Conservation (phyloP, 192 early-diverging fungal species). For the Gigaspora rosea region DNA sequence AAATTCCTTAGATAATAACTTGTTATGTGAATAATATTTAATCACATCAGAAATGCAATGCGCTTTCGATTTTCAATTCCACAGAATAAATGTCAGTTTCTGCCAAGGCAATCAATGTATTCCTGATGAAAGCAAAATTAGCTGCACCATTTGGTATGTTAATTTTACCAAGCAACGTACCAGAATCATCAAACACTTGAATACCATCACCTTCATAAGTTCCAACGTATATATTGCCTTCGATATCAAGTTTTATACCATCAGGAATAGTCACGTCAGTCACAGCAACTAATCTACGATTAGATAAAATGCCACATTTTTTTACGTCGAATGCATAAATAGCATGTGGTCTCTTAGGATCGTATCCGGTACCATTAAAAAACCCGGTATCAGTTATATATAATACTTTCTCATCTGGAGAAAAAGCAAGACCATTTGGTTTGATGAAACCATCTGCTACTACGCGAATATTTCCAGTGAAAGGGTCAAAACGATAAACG, state of each 20-base stretch:
- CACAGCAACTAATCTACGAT: not conserved
- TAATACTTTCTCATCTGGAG: not conserved
- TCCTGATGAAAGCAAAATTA: not conserved
- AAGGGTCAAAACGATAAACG: not conserved
- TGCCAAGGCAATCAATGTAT: not conserved
- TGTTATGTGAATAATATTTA: too few species aligned
- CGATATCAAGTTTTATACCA: not conserved
- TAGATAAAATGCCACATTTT: not conserved
- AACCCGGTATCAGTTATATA: not conserved
- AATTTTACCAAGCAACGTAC: not conserved
- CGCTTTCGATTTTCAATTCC: not conserved
- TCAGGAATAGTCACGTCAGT: not conserved
- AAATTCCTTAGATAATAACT: too few species aligned
- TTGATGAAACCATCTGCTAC: slow-evolving; percentile 6
- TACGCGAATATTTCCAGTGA: not conserved
- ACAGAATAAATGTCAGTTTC: not conserved
- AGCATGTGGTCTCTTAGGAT: not conserved
- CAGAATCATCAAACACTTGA: not conserved
- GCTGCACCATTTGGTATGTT: not conserved
- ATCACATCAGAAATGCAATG: not conserved
- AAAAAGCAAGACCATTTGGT: slow-evolving; percentile 1
- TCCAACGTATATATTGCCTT: not conserved
- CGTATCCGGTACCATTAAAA: not conserved
- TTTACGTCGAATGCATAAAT: not conserved
- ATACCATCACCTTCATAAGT: not conserved